phyloP scores from a whole-genome alignment of 2,329 filamentous ascomycete species.

The Apiospora malaysiana region DNA sequence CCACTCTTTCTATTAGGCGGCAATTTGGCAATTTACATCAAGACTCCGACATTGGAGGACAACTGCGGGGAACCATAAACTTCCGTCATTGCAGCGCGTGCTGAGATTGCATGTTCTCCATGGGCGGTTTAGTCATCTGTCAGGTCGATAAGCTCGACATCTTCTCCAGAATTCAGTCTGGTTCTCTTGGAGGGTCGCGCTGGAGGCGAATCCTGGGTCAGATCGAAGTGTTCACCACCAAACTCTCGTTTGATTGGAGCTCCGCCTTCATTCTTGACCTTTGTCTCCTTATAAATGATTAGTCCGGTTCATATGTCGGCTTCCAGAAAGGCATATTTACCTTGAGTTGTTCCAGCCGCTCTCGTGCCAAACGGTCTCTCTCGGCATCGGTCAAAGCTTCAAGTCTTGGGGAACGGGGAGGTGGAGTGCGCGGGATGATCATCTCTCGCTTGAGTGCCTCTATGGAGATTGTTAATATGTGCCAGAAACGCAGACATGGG shows the following conservation, averaged over 20 bases:
- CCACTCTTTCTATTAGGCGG: neutral
- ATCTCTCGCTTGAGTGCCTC: conserved; percentile 40
- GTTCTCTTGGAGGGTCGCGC: conserved; percentile 27
- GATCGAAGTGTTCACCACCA: conserved; percentile 34
- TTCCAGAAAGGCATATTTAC: conserved; percentile 25
- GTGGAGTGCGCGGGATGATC: conserved; percentile 38
- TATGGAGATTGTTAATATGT: conserved; percentile 24
- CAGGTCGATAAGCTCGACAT: conserved; percentile 32
- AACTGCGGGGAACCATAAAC: neutral
- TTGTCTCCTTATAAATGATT: conserved; percentile 14
- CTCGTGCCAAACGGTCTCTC: conserved; percentile 37
- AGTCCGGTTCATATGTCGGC: neutral
- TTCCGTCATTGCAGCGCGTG: neutral
- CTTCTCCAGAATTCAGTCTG: conserved; percentile 24
- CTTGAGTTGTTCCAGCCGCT: conserved; percentile 37
- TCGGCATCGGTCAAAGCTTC: conserved; percentile 33
- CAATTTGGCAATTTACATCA: neutral
- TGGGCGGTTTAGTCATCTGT: conserved; percentile 29
- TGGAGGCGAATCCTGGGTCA: conserved; percentile 30
- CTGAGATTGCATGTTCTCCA: neutral
- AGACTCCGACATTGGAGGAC: conserved; percentile 6
- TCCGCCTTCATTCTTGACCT: conserved; percentile 27
- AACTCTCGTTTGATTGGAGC: conserved; percentile 36
- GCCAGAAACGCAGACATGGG: neutral
- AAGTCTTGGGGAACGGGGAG: conserved; percentile 29